These are phyloP conservation scores for Coelastrella sp. DNA, from an alignment of 139 green algal species.

Conservation along the genomic window DNA sequence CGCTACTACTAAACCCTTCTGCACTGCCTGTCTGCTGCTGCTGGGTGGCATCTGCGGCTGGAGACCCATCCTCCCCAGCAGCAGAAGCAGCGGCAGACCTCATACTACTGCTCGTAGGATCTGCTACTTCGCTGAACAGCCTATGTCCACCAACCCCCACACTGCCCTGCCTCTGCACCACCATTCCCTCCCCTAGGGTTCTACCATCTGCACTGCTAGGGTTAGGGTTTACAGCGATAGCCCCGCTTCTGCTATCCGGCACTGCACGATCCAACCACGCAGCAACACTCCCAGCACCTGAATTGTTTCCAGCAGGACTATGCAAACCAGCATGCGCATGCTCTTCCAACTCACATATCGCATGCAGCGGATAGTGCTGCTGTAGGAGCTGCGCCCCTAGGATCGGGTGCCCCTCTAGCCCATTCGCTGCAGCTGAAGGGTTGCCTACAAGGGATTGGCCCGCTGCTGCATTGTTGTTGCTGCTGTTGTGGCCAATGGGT, in stretches of 20 bases:
- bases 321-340: neutral
- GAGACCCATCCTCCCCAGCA: no score
- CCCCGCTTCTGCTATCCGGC: neutral
- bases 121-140: neutral
- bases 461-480: neutral
- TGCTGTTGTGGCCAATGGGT: slow-evolving; percentile 3
- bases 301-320: neutral
- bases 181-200: neutral
- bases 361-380: slow-evolving; percentile 42
- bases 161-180: neutral
- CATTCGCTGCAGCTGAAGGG: neutral
- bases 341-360: slow-evolving; percentile 35
- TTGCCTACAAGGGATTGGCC: no score
- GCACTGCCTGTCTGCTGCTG: slow-evolving; percentile 5
- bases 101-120: neutral
- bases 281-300: neutral
- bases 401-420: neutral
- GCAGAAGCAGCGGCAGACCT: neutral
- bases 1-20: neutral
- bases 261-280: neutral
- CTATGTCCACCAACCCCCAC: neutral
- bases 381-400: slow-evolving; percentile 3
- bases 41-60: neutral
- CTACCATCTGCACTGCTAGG: no score
- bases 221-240: neutral